phyloP scores from a whole-genome alignment of 768 basidiomycete species.

The Mycena galopus region DNA sequence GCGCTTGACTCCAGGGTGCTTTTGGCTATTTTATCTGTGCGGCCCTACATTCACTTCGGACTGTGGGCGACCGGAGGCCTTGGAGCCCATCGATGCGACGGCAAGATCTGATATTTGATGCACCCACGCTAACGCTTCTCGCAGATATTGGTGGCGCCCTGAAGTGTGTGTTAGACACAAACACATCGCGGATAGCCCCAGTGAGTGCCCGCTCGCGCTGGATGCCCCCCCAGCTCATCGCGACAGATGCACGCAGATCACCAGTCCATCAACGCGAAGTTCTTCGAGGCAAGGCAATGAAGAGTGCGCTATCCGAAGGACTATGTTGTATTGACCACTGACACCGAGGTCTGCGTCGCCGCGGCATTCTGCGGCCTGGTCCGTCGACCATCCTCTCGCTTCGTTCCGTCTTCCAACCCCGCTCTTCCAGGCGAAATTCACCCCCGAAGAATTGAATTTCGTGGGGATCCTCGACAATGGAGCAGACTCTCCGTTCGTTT shows the following conservation, averaged over 20 bases:
- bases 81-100: background rate
- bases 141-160: background rate
- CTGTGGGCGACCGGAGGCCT: too few relatives aligned
- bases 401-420: too few relatives aligned
- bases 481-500: background rate
- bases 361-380: too few relatives aligned
- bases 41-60: background rate
- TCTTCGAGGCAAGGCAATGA: background rate
- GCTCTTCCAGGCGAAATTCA: too few relatives aligned
- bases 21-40: background rate
- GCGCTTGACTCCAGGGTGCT: conserved; percentile 1
- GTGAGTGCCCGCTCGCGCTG: background rate
- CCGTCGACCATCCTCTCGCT: too few relatives aligned
- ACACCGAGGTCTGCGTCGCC: background rate
- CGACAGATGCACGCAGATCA: conserved; percentile 1
- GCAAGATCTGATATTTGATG: too few relatives aligned
- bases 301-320: background rate
- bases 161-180: background rate
- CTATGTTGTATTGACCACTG: conserved; percentile 1
- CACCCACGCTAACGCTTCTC: too few relatives aligned
- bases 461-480: background rate
- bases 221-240: conserved; percentile 3
- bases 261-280: background rate
- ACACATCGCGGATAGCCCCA: background rate
- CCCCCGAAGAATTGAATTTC: background rate